A percentile compares a stretch with the other conserved stretches of the same genome.
phyloP scores from a whole-genome alignment of 1,284 basidiomycete species.

The Puccinia horiana region DNA sequence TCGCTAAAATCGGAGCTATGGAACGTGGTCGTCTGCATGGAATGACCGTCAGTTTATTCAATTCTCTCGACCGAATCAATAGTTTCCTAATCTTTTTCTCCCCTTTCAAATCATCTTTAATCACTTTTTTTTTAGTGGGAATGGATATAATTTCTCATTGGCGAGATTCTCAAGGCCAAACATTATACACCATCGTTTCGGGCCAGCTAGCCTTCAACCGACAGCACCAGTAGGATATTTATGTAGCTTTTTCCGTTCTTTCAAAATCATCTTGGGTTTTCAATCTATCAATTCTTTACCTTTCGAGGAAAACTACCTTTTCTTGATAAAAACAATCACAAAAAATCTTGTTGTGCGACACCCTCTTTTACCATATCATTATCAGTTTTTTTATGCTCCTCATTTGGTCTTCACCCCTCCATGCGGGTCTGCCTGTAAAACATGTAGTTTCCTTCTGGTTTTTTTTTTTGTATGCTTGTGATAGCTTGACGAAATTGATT shows the following conservation, averaged over 20 bases:
- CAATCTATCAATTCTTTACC: not conserved
- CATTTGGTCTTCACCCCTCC: not conserved
- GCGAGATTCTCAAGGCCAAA: not conserved
- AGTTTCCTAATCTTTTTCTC: not conserved
- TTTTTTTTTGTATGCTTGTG: not conserved
- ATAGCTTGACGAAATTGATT: not conserved
- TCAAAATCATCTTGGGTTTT: not conserved
- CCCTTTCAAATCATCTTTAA: too few relatives aligned
- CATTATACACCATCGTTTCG: not conserved
- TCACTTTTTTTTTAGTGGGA: slow-evolving; percentile 9
- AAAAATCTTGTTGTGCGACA: not conserved
- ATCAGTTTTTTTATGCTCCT: not conserved
- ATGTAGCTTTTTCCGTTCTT: not conserved
- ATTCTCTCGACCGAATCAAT: not conserved
- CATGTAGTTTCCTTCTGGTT: not conserved
- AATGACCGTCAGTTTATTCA: slow-evolving; percentile 56
- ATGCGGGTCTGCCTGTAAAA: not conserved
- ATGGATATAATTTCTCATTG: not conserved
- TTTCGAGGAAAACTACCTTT: not conserved
- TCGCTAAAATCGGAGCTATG: slow-evolving; percentile 60
- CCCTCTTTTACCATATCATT: not conserved
- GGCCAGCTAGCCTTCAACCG: not conserved
- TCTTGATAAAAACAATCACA: not conserved
- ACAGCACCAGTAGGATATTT: not conserved
- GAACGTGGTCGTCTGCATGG: slow-evolving; percentile 64